Percentiles rank a stretch among this genome's conserved stretches.
Conservation (phyloP, 257 asterid species). For the Nicotiana knightiana region DNA sequence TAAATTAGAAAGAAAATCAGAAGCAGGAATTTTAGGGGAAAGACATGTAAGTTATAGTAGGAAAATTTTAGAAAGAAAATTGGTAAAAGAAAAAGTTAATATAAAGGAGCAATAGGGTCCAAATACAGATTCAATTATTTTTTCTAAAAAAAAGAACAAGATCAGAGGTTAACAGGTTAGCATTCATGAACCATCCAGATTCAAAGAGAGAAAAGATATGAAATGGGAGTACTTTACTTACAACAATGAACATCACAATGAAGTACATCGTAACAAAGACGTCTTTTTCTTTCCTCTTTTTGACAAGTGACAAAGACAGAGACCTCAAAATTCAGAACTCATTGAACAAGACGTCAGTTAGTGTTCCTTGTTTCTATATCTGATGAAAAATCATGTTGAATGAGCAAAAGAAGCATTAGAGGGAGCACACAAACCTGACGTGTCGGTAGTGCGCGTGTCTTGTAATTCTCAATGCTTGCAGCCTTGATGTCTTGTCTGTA, state of each 20-base stretch:
- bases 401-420: background rate
- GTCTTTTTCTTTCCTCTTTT: no score
- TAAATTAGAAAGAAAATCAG: background rate
- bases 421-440: constrained; percentile 51
- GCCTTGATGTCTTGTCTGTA: constrained; percentile 77
- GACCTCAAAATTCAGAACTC: background rate
- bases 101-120: background rate
- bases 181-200: background rate
- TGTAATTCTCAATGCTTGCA: constrained; percentile 42
- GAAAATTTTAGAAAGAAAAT: background rate
- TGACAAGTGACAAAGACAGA: background rate
- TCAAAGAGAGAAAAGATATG: background rate
- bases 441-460: constrained; percentile 69
- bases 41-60: background rate
- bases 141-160: background rate
- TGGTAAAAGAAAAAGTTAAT: background rate
- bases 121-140: background rate
- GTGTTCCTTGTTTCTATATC: background rate
- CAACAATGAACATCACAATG: background rate
- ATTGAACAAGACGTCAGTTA: background rate
- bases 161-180: background rate
- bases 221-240: background rate
- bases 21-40: background rate
- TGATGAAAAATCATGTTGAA: background rate
- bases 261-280: no score